Base-by-base conservation (phyloP, 2,329 filamentous ascomycete species). In the Epichloe gansuensis region DNA sequence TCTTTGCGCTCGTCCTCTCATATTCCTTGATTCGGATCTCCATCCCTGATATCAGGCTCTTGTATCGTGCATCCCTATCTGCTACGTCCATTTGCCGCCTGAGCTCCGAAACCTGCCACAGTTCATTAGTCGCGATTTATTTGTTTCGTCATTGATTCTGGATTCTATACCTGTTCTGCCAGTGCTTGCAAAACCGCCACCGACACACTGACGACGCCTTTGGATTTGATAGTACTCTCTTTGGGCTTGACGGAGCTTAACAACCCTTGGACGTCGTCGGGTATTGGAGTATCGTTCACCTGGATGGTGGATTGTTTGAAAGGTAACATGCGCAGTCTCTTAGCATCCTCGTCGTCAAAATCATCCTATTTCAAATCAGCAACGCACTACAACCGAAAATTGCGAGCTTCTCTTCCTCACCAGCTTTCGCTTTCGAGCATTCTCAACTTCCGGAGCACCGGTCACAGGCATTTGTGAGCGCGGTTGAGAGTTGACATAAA, bases 1-100 rank as follows among this genome's bases (percentile, higher is more conserved):
- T 71, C 5, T 65, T 63, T 23, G 67, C 65, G 2, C 74, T 62
- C 2, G 75, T 75, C 23, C 65, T 66, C 48, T 72, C 65, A 50
- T 75, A 69, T 17, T 74, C 74, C 34, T 73, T 69, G 15, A 75
- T 61, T 48, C 76, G 72, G 21, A 60, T 62, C 52, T 78, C 72
- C 0, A 78, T 67, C 2, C 63, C 65, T 37, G 69, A 60, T 35
- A 77, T 72, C 1, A 73, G 64, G 15, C 67, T 63, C 35, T 71
- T 69, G 37, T 73, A 69, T 45, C 69, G 61, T 0, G 58, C 56
- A 31, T 71, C 68, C 17, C 62, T 60, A 25, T 64, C 62, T 41
- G 58, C 58, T 34, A 62, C 57, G 15, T 62, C 55, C 7, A 56
- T 48, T 41, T 57, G 57, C 23, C 63, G 66, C 52, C 64, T 57